Base-by-base conservation (phyloP, 495 filamentous ascomycete genomes). In the Xylaria venustula region DNA sequence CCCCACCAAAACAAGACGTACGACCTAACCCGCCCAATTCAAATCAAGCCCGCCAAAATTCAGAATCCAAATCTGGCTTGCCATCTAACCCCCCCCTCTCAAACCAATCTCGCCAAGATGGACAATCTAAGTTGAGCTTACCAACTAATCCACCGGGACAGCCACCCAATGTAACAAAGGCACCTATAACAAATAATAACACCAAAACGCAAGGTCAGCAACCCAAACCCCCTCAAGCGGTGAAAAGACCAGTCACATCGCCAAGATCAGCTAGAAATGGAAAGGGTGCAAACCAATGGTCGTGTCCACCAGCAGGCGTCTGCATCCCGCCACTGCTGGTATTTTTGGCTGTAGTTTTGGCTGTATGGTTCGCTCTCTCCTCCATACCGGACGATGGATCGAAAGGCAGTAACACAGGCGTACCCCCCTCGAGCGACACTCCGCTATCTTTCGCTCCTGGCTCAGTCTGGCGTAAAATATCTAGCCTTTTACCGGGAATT, bases 401-500 rank as follows among this genome's bases (percentile, higher is more conserved):
- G 11, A 34, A 11, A 12, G 32, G 3, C 22, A n/a, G 2, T 50
- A 11, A 12, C 20, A 1, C 22, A n/a, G 2, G 41, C 26, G 41
- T 25, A 15, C 28, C 4, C 9, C 2, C n/a, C 37, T 37, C 14
- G 17, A 12, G n/a, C n/a, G n/a, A n/a, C n/a, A n/a, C n/a, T n/a
- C n/a, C n/a, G n/a, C n/a, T n/a, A n/a, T 9, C 15, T 30, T 14
- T 54, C 25, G 26, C 32, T 23, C n/a, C 40, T 28, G 28, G 58
- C 22, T 22, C 28, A 40, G 66, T 52, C 47, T 69, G 26, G 55
- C 44, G 15, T 40, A 23, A 4, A 22, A 52, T 42, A 22, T 25
- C 19, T 54, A 61, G 7, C 15, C 71, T 48, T 19, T 28, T 64
- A 71, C 61, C 37, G 8, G 58, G 45, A 17, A 15, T 46, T n/a